These are phyloP conservation scores for Penicillium janthinellum DNA, from an alignment of 2,329 filamentous ascomycete genomes.

Conservation along the genomic window DNA sequence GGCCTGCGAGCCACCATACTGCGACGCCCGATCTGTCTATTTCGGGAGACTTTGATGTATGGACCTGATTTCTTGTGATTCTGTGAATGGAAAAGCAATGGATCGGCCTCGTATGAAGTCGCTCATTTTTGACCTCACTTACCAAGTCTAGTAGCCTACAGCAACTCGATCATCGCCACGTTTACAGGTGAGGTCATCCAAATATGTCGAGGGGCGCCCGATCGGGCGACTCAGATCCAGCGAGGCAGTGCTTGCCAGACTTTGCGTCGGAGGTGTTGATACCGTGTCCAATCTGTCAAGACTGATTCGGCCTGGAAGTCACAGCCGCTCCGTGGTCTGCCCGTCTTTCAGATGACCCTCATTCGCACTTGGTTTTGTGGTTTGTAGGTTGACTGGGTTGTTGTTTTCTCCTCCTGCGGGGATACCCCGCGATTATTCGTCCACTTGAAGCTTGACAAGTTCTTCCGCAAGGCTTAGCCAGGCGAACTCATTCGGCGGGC, in stretches of 20 bases:
- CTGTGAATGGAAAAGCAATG: neutral
- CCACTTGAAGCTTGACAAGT: constrained; percentile 2
- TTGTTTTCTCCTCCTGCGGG: neutral
- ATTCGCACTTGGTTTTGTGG: neutral
- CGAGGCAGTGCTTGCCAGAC: constrained; percentile 3
- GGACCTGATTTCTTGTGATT: neutral
- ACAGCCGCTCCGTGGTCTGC: neutral
- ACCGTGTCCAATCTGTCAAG: neutral
- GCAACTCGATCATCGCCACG: neutral
- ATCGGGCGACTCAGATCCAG: neutral
- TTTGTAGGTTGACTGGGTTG: no score
- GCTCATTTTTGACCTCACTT: neutral
- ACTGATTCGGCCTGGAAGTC: neutral
- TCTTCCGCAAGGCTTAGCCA: constrained; percentile 13
- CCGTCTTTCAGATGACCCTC: neutral
- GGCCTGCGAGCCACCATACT: neutral
- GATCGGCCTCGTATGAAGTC: neutral
- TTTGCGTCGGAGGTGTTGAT: neutral
- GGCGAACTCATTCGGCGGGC: constrained; percentile 1
- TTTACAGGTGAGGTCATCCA: neutral
- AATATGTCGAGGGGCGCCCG: neutral
- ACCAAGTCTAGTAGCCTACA: neutral
- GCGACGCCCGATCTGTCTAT: neutral
- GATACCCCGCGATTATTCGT: neutral
- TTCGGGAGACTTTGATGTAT: neutral